Evolutionary conservation across 2,329 filamentous ascomycete species (phyloP), one percentile per base, ranked within the genome.

Genomic region (Hysterium pulicare): DNA sequence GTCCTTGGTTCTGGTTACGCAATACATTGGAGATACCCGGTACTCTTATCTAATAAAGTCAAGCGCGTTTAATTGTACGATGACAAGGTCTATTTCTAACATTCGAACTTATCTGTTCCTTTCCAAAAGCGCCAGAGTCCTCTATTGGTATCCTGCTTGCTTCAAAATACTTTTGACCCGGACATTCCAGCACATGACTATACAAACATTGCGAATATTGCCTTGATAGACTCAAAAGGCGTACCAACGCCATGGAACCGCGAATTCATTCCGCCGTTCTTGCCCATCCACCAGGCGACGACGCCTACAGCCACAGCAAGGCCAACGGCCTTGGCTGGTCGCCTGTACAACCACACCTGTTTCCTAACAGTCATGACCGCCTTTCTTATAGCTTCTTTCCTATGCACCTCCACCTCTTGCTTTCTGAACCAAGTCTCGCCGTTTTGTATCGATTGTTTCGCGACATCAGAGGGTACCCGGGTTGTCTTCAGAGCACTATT

Each of bases 401-500:
- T 79, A 42, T 73, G 70, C n/a, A 97, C 70, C 55, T 95, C 84
- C 42, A 71, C 73, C 3, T 82, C 81, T 62, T 97, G 91, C 50
- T 75, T 75, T 30, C 79, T 69, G 55, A 96, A 91, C 46, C 83
- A 78, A 4, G 59, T 63, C 47, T 82, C 72, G 2, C 88, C 91
- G 31, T 91, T 79, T 22, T 76, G 68, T 24, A 87, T 66, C 0
- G 76, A 79, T 60, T 89, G 81, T 21, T 64, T 63, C 5, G 72
- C 63, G 36, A 78, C 72, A 28, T 64, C 63, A 33, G 71, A 61
- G 37, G 74, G 60, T 57, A 78, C 71, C 10, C 79, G 76, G 0
- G 86, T 86, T 2, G 90, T 95, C 67, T 95, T 96, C 40, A 98
- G 76, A 6, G 89, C 89, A 62, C 90, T 96, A 45, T 79, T 79